These are phyloP conservation scores for Mortierella sp. DNA, from an alignment of 371 early-diverging fungal species.

Conservation along the genomic window DNA sequence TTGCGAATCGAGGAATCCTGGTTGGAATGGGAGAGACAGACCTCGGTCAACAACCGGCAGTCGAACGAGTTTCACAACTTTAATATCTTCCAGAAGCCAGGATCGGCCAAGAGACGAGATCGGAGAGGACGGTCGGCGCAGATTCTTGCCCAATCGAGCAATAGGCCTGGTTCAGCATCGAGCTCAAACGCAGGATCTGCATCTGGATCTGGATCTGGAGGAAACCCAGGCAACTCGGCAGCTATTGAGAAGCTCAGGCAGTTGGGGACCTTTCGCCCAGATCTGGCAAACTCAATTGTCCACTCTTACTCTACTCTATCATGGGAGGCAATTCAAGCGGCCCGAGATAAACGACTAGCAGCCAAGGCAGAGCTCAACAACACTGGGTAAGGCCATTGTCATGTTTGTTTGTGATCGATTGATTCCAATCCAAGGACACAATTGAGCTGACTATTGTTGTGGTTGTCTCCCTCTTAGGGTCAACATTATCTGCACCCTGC, in stretches of 20 bases:
- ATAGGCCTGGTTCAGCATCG: conserved; percentile 11
- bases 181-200: conserved; percentile 21
- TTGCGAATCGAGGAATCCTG: conserved; percentile 52
- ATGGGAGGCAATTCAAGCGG: conserved; percentile 45
- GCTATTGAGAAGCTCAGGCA: conserved; percentile 26
- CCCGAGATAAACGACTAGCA: conserved; percentile 40
- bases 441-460: background rate
- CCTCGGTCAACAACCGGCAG: conserved; percentile 33
- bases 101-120: conserved; percentile 34
- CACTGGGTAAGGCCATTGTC: conserved; percentile 21
- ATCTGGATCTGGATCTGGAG: conserved; percentile 22
- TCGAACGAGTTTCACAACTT: conserved; percentile 8
- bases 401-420: background rate
- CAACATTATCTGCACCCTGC: conserved; percentile 41
- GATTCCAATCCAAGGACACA: background rate
- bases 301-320: conserved; percentile 38
- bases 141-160: conserved; percentile 11
- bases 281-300: conserved; percentile 41
- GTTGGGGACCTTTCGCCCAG: conserved; percentile 33
- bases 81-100: conserved; percentile 38
- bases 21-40: conserved; percentile 53
- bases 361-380: conserved; percentile 28
- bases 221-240: conserved; percentile 3
- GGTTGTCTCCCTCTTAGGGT: conserved; percentile 1
- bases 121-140: conserved; percentile 22